Evolutionary conservation across 2,329 filamentous ascomycete genomes (phyloP), one percentile per base, ranked within the genome.

Genomic region (Chrysosporium queenslandicum): DNA sequence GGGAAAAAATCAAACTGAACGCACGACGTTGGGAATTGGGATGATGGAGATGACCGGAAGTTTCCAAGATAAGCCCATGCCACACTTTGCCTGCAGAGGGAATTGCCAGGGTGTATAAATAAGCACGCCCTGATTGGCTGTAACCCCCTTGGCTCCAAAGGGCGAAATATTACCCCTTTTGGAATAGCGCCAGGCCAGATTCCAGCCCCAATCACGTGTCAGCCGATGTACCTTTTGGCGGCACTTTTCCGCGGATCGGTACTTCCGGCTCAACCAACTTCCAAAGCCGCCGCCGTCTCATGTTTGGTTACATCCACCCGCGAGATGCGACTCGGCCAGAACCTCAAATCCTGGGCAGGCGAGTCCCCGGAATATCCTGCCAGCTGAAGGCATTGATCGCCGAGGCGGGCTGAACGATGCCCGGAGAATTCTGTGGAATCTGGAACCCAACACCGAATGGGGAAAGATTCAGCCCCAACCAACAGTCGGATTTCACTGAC

Each of bases 121-220:
- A 55, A 55, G 51, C 40, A 46, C 41, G 16, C n/a, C 12, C 53
- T 58, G 56, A 59, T 60, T 60, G 59, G 56, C 50, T n/a, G n/a
- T 16, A 20, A 16, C 18, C 20, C 21, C 27, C 2, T 5, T 20
- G 40, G 8, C 20, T 11, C 2, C 4, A 29, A 29, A 29, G 27
- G 16, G 21, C 1, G 29, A 27, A 46, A 40, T 47, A 46, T 46
- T 47, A n/a, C 50, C 43, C n/a, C n/a, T 51, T 51, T 39, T 2
- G 49, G 49, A 25, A 18, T 29, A 25, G 40, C 39, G 11, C 18
- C 2, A 20, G 25, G 18, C 20, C 39, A 29, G 18, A n/a, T 7
- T 3, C 20, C 5, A 20, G n/a, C 20, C 25, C 39, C 11, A 27
- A 41, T 51, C 49, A 51, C 49, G 49, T 51, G 49, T 30, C n/a